phyloP scores from a whole-genome alignment of 768 basidiomycete species.

The Leucosporidium scottii region DNA sequence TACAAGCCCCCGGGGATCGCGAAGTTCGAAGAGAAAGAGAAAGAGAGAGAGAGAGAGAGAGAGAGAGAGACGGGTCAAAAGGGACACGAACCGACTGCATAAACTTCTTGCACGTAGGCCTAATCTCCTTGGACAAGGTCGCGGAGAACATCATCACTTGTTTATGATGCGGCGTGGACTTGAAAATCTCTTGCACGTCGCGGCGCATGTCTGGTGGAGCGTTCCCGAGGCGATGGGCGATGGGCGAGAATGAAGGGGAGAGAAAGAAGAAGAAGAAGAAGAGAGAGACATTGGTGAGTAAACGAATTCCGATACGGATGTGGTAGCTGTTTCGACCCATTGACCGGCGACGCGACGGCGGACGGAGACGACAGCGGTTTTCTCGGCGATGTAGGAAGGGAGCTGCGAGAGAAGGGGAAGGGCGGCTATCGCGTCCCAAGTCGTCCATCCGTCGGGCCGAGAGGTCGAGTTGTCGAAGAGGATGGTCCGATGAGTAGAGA shows the following conservation, averaged over 20 bases:
- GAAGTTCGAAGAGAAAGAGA: neutral
- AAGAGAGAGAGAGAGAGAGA: neutral
- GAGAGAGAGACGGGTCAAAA: neutral
- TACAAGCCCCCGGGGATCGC: too few relatives aligned
- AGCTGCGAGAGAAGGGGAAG: neutral
- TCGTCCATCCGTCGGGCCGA: too few relatives aligned
- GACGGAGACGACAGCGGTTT: too few relatives aligned
- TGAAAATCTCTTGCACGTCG: conserved; percentile 99
- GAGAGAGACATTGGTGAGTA: neutral
- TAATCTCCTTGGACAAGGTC: conserved; percentile 91
- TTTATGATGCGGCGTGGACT: conserved; percentile 97
- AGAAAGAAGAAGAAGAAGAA: conserved; percentile 42
- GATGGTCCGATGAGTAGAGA: neutral
- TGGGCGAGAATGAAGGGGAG: neutral
- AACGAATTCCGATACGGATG: neutral
- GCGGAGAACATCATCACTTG: conserved; percentile 99
- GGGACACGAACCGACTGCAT: conserved; percentile 81
- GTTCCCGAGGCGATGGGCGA: conserved; percentile 42
- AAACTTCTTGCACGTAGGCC: conserved; percentile 98
- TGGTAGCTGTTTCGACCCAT: too few relatives aligned
- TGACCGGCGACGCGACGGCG: too few relatives aligned
- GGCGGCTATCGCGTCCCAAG: neutral
- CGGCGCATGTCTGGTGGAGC: conserved; percentile 92
- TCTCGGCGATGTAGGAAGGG: conserved; percentile 48
- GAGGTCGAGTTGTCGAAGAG: neutral